These are phyloP conservation scores for Penicillium riverlandense DNA, from an alignment of 495 filamentous ascomycete species.

Conservation along the genomic window DNA sequence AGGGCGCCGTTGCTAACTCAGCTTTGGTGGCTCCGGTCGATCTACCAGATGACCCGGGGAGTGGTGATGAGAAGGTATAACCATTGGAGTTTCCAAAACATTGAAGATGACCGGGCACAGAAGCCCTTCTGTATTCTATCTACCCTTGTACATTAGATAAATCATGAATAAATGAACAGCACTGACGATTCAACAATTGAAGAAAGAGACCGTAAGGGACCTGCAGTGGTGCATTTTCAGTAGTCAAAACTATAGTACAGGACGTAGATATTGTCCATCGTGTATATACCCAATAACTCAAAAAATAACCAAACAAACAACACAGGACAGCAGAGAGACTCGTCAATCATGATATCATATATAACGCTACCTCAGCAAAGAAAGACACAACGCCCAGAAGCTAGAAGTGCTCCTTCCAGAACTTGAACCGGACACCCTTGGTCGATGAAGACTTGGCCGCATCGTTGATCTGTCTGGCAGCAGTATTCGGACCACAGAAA, in stretches of 20 bases:
- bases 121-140: too few relatives aligned
- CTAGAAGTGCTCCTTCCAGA: constrained; percentile 95
- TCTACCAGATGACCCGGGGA: too few relatives aligned
- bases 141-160: too few relatives aligned
- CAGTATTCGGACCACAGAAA: constrained; percentile 84
- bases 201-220: too few relatives aligned
- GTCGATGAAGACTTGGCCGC: constrained; percentile 65
- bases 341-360: constrained; percentile 18
- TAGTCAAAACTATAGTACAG: constrained; percentile 11
- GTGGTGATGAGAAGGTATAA: too few relatives aligned
- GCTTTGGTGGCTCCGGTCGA: too few relatives aligned
- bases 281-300: constrained; percentile 3
- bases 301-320: neutral
- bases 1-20: too few relatives aligned
- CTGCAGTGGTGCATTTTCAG: too few relatives aligned
- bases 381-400: neutral
- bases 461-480: constrained; percentile 76
- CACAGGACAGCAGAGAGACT: constrained; percentile 4
- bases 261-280: constrained; percentile 1
- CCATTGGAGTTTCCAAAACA: too few relatives aligned
- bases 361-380: constrained; percentile 1
- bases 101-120: too few relatives aligned
- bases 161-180: neutral
- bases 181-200: neutral
- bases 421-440: constrained; percentile 82